Evolutionary conservation across 1,284 basidiomycete genomes (phyloP), one percentile per base, ranked within the genome.

Genomic region (Trametes sp.): DNA sequence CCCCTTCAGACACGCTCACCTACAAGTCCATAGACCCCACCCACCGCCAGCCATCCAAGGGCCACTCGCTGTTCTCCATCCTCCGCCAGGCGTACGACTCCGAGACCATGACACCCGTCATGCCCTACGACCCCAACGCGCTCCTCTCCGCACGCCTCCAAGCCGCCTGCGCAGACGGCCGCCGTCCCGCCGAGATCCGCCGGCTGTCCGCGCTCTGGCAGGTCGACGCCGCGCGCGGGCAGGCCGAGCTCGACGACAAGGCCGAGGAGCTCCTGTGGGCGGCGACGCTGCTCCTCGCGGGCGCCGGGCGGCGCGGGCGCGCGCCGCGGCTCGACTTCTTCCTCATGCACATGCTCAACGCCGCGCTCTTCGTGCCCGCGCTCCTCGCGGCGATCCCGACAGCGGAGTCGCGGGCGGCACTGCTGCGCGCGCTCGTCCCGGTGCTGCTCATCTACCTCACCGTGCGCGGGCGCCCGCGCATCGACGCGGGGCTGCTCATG

Each of bases 261-360:
- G 69, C 83, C 21, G 81, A 88, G 65, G 88, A 91, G 71, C 65
- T 86, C 29, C 75, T 85, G 28, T 85, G 84, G 77, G 69, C 79
- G 13, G 75, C 78, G 8, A 83, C 85, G 1, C 78, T 90, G 3
- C 76, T 90, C 13, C 75, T 86, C 31, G 82, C 81, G 36, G 84
- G 80, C 0, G 84, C 86, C 0, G 81, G 86, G 11, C 79, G 79
- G 59, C 77, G 74, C 45, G 86, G 83, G 0, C 75, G 80, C 49
- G 79, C 81, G 62, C 80, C 83, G 1, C 80, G 87, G 13, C 75
- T 89, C 33, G 89, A 90, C 72, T 91, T 91, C 77, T 88, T 89
- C 83, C 75, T 92, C 66, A 88, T 90, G 88, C 90, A 92, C 74
- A 65, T 86, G 28, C 77, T 90, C 54, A 90, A 85, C 5, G 84